Conservation (phyloP, 192 early-diverging fungal genomes). For the Entomortierella parvispora region DNA sequence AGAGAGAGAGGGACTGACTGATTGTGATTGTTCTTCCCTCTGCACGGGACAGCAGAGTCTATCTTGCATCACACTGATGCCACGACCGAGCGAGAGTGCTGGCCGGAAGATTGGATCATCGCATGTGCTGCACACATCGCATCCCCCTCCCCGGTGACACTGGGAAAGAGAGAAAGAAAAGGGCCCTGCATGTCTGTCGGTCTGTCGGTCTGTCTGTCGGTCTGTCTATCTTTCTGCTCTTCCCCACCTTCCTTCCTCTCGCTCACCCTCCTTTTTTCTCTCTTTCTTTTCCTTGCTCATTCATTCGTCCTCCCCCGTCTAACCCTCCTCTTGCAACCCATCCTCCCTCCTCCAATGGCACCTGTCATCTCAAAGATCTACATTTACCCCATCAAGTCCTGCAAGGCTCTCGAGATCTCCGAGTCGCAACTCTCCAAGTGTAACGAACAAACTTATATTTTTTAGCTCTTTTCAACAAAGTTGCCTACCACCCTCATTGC, state of each 20-base stretch:
- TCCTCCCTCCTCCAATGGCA: conserved; percentile 22
- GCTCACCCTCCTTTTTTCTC: background rate
- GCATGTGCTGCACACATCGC: too few species aligned
- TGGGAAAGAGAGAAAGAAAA: background rate
- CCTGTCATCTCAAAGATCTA: conserved; percentile 49
- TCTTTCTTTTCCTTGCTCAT: background rate
- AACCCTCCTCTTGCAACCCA: background rate
- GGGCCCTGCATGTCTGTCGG: background rate
- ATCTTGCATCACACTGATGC: too few species aligned
- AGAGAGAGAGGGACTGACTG: too few species aligned
- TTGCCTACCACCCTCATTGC: background rate
- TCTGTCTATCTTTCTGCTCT: background rate
- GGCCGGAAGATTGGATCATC: too few species aligned
- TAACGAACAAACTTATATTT: conserved; percentile 12
- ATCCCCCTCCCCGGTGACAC: too few species aligned
- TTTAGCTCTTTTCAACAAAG: background rate
- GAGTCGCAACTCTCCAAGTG: conserved; percentile 43
- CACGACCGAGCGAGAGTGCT: too few species aligned
- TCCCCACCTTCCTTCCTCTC: background rate
- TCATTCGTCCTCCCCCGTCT: background rate
- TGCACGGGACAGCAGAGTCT: too few species aligned
- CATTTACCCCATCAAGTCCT: conserved; percentile 70
- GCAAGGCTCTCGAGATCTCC: conserved; percentile 55
- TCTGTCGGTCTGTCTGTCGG: background rate
- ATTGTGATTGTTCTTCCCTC: too few species aligned